Base-by-base conservation (phyloP, 2,329 filamentous ascomycete genomes). In the Penicillium sp. region DNA sequence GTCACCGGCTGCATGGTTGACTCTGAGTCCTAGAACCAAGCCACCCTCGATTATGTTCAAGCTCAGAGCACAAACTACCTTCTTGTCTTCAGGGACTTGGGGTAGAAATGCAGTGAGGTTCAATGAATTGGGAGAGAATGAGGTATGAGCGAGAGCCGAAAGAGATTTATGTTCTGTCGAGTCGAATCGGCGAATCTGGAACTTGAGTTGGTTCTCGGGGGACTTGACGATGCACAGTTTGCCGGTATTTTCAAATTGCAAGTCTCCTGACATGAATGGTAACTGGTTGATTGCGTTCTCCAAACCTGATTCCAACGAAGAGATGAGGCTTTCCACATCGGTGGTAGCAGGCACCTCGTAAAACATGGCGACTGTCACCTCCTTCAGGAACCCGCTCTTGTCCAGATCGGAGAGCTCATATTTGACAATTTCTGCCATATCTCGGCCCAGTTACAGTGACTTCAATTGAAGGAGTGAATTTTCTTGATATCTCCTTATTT, bases 361-460 rank as follows among this genome's bases (percentile, higher is more conserved):
- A 38, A 68, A 61, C 6, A 70, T 37, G 46, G 65, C 60, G 14
- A 61, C 55, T 53, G 64, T 65, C 53, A 70, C 68, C 25, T 25
- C 63, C 48, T 62, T 70, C n/a, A 48, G 42, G n/a, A 66, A 55
- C 5, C 60, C 66, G 19, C 58, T 48, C 55, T 64, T 70, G 55
- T 71, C 69, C 11, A 69, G 19, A 26, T 70, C 67, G 14, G 68
- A 70, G 38, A 71, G 55, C 45, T 70, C 63, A 55, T 69, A 65
- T 19, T 55, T 65, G 10, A 14, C 51, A 4, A n/a, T 16, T 13
- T 58, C 53, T 22, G 57, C 43, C 26, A 54, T 62, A n/a, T 19
- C 19, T 16, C 30, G 22, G 22, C 42, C 11, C 4, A 6, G 4
- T 22, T 26, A 1, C 13, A 11, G 13, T 45, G 42, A 6, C 2